These are phyloP conservation scores for Aspergillus ellipticus DNA, from an alignment of 495 filamentous ascomycete species.

Conservation along the genomic window DNA sequence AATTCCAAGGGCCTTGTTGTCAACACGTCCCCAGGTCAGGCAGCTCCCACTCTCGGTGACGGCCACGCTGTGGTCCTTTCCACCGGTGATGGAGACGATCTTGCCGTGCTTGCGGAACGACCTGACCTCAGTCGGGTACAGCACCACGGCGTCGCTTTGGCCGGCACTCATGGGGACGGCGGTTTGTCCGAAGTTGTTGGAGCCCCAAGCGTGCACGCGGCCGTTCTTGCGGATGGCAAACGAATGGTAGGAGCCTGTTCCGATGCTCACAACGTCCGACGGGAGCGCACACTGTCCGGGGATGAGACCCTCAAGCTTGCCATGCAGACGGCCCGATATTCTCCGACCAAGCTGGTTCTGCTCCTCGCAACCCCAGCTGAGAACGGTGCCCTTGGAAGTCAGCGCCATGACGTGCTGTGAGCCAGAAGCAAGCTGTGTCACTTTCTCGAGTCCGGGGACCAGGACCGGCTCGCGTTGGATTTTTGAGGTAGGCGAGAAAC, in stretches of 20 bases:
- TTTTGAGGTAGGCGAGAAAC: slow-evolving; percentile 49
- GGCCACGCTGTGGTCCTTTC: slow-evolving; percentile 64
- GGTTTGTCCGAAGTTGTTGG: slow-evolving; percentile 74
- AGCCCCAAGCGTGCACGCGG: slow-evolving; percentile 65
- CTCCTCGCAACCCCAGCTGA: slow-evolving; percentile 68
- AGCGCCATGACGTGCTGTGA: slow-evolving; percentile 70
- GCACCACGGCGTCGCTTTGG: slow-evolving; percentile 42
- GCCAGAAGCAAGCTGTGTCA: slow-evolving; percentile 58
- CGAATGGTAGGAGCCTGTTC: slow-evolving; percentile 64
- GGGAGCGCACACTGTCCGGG: slow-evolving; percentile 59
- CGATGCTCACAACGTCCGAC: slow-evolving; percentile 53
- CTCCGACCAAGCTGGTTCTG: slow-evolving; percentile 70
- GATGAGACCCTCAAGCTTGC: slow-evolving; percentile 32
- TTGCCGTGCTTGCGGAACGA: slow-evolving; percentile 46
- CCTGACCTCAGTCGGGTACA: slow-evolving; percentile 45
- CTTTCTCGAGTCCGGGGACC: slow-evolving; percentile 55
- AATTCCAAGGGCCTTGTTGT: slow-evolving; percentile 61
- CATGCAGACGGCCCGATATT: slow-evolving; percentile 55
- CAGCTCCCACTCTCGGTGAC: slow-evolving; percentile 58
- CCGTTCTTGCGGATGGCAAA: slow-evolving; percentile 63
- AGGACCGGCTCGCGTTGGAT: slow-evolving; percentile 43
- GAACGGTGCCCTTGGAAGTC: slow-evolving; percentile 58
- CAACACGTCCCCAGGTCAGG: slow-evolving; percentile 66
- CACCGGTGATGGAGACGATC: slow-evolving; percentile 54
- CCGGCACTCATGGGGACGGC: slow-evolving; percentile 60